Base-by-base conservation (phyloP, 257 asterid genomes). In the Mitragyna speciosa region DNA sequence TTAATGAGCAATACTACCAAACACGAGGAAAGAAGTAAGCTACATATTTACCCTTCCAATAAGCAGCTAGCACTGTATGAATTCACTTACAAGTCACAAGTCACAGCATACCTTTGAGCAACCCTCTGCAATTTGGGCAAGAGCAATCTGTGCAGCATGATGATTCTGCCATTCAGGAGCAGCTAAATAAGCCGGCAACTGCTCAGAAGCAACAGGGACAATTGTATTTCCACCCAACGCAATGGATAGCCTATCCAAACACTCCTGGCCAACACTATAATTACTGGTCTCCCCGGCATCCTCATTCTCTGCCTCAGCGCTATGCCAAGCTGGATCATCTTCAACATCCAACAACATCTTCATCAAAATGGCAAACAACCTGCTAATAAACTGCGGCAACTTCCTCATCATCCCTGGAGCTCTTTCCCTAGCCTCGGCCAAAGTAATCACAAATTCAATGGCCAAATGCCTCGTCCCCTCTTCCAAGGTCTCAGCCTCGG, bases 351-450 rank as follows among this genome's bases (percentile, higher is more conserved):
- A 82, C 70, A 96, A 87, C 97, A 96, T 90, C 80, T 81, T 90
- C 99, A 96, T 91, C 82, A 96, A 80, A 78, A 86, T 94, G 0
- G 97, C 87, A 80, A 96, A 96, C 43, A 96, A 80, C 84, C 96
- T 84, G 83, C 89, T 91, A 75, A 96, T 90, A 77, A 94, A 96
- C 82, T 94, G 99, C 0, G 99, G 98, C 90, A 96, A 72, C 87
- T 96, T 96, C 86, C 99, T 92, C 99, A 96, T 91, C 99, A 96
- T 94, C 85, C 99, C 99, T 0, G 99, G 99, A 6, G 99, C 97
- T 81, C 98, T 87, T 79, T 96, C 99, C 81, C 99, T 89, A 0
- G 98, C 98, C 83, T 96, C 99, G 0, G 99, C 97, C 75, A 96
- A 78, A 12, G 99, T 96, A 69, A 96, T 90, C n/a, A 96, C 98